Evolutionary conservation across 1,284 basidiomycete species (phyloP), one percentile per base, ranked within the genome.

Genomic region (Calocybe gambosa): DNA sequence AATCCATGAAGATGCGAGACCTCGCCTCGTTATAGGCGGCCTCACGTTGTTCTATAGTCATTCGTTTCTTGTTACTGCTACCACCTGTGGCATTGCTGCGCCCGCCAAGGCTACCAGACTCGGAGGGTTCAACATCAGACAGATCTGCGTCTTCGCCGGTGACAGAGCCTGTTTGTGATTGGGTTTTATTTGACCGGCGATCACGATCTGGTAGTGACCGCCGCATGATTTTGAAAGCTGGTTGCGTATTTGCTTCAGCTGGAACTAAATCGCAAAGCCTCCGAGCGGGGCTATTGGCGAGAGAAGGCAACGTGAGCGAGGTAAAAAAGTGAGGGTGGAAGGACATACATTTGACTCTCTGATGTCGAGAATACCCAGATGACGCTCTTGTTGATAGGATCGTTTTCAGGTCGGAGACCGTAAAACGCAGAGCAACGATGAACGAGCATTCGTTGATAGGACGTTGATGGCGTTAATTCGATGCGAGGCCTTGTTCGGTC

Each of bases 161-260:
- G 2, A 82, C 75, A 3, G 85, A 87, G 26, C 78, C 78, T 12
- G 82, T 68, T 53, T 80, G 79, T 3, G 83, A 85, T 46, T 73
- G 70, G 5, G 78, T 62, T 56, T 77, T 52, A 9, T 46, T 79
- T 13, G 68, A 66, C 25, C 69, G 68, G 39, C 77, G 76, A 50
- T 82, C 78, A 41, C 77, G 76, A 50, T 81, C 78, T 21, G 63
- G 62, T 4, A 61, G 63, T 28, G 70, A 67, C 55, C 88, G 75
- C 31, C 80, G 78, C 87, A 90, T 90, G 55, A 90, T 90, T 72
- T 89, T 85, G 61, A 90, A 85, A 8, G 86, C 74, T 16, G 84
- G 86, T 35, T 82, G 81, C 0, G 78, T 60, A 4, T 78, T 66
- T 19, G 77, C 70, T 59, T 89, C 86, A 7, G 75, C 69, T n/a